Conservation (phyloP, 192 early-diverging fungal species). For the Coemansia sp. region DNA sequence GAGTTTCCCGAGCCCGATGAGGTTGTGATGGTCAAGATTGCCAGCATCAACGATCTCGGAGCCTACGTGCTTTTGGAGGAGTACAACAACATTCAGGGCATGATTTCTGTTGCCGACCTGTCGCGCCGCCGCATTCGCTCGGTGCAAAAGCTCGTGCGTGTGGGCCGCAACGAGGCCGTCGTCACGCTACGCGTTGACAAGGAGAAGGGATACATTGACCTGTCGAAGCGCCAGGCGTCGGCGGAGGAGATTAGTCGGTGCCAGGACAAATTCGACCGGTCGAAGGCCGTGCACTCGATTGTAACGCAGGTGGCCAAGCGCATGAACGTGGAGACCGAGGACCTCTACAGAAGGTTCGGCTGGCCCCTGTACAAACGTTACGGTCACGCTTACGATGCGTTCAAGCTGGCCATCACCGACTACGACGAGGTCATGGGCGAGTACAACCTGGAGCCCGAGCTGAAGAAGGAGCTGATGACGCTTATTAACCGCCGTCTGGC, state of each 20-base stretch:
- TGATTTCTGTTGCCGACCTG: conserved; percentile 93
- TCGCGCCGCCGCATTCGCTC: conserved; percentile 94
- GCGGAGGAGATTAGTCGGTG: conserved; percentile 87
- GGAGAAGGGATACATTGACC: conserved; percentile 99
- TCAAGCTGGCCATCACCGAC: conserved; percentile 89
- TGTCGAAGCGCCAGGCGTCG: conserved; percentile 92
- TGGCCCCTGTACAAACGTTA: conserved; percentile 97
- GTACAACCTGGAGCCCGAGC: conserved; percentile 61
- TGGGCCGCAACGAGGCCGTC: conserved; percentile 91
- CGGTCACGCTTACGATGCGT: conserved; percentile 96
- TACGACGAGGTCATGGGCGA: conserved; percentile 85
- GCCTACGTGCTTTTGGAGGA: conserved; percentile 94
- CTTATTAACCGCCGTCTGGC: conserved; percentile 91
- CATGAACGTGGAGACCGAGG: conserved; percentile 75
- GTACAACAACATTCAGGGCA: conserved; percentile 97
- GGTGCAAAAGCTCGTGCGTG: conserved; percentile 92
- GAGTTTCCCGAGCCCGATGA: conserved; percentile 92
- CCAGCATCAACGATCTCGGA: conserved; percentile 84
- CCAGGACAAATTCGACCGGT: conserved; percentile 93
- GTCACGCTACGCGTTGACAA: conserved; percentile 94
- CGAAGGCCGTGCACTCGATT: conserved; percentile 67
- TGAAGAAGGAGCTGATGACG: conserved; percentile 73
- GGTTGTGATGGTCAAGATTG: conserved; percentile 96
- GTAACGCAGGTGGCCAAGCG: conserved; percentile 75
- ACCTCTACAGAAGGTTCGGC: conserved; percentile 78